These are phyloP conservation scores for Paecilomyces sp. DNA, from an alignment of 2,329 filamentous ascomycete genomes.

Conservation along the genomic window DNA sequence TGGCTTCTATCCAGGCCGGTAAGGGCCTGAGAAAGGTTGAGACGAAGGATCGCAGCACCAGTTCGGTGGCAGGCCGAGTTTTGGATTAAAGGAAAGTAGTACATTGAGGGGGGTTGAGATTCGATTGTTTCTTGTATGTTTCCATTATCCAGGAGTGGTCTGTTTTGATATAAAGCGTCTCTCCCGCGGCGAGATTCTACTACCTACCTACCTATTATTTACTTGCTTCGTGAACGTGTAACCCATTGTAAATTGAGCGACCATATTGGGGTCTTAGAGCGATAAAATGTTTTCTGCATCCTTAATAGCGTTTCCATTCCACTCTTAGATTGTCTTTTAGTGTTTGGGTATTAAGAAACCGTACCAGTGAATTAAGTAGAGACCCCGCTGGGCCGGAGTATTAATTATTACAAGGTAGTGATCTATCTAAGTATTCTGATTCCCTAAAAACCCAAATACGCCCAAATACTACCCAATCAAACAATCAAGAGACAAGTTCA, in stretches of 20 bases:
- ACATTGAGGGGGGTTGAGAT: neutral
- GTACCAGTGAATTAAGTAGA: no score
- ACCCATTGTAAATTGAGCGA: neutral
- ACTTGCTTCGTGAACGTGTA: neutral
- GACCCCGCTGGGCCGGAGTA: no score
- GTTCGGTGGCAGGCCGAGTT: slow-evolving; percentile 70
- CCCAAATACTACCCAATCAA: no score
- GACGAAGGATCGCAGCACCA: slow-evolving; percentile 77
- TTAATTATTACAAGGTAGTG: no score
- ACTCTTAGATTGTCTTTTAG: no score
- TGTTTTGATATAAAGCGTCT: neutral
- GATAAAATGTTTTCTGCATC: neutral
- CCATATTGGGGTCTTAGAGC: neutral
- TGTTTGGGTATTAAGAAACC: no score
- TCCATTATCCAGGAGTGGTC: neutral
- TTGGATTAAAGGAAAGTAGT: slow-evolving; percentile 22
- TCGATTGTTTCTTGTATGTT: neutral
- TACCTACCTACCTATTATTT: neutral
- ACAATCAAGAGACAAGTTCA: no score
- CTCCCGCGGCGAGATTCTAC: neutral
- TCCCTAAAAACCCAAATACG: no score
- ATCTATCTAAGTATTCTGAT: no score
- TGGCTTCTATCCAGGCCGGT: slow-evolving; percentile 78
- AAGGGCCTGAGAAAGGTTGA: slow-evolving; percentile 75
- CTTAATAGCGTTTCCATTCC: no score